Base-by-base conservation (phyloP, 352 stramenopile species). In the Phytophthora uliginosa region DNA sequence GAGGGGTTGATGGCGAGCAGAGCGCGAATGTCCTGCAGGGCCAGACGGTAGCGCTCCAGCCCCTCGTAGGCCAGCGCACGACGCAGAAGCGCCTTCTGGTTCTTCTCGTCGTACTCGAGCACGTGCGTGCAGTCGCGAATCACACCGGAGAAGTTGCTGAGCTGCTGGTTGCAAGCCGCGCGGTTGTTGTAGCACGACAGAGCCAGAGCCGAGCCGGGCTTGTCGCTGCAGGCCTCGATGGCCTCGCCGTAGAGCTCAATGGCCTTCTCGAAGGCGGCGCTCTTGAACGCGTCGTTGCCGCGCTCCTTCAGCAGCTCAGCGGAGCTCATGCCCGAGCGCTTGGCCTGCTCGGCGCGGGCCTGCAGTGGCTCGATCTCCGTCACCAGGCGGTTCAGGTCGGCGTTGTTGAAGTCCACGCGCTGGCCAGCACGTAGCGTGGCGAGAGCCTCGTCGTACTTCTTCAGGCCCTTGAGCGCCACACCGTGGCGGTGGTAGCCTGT, bases 101-200 rank as follows among this genome's bases (percentile, higher is more conserved):
- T 99, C 60, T 97, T 88, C 3, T 91, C 84, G 22, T 99, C 95
- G 58, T 94, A 83, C 81, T 99, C 95, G 26, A 99, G 81, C 36
- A 99, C 96, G 45, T 97, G 92, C 34, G 94, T 98, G 77, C 95
- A 99, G 82, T 99, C 96, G 51, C 89, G 85, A 69, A 99, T 98
- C 17, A 98, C 95, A 42, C 86, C 95, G 53, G 98, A 98, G 80
- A 99, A 99, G 84, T 98, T 98, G 80, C 91, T 98, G 66, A 99
- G 95, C 88, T 99, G 95, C 84, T 99, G 98, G 93, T 99, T 96
- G 83, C 96, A 99, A 58, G 96, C 96, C 33, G 96, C 92, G 75
- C 96, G 94, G 74, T 99, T 99, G 77, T 96, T 95, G 82, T 96
- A 98, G 71, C 94, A 98, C 79, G 98, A 98, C 60, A 99, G 78